Evolutionary conservation across 1,284 basidiomycete species (phyloP), one percentile per base, ranked within the genome.

Genomic region (Trametes sp.): DNA sequence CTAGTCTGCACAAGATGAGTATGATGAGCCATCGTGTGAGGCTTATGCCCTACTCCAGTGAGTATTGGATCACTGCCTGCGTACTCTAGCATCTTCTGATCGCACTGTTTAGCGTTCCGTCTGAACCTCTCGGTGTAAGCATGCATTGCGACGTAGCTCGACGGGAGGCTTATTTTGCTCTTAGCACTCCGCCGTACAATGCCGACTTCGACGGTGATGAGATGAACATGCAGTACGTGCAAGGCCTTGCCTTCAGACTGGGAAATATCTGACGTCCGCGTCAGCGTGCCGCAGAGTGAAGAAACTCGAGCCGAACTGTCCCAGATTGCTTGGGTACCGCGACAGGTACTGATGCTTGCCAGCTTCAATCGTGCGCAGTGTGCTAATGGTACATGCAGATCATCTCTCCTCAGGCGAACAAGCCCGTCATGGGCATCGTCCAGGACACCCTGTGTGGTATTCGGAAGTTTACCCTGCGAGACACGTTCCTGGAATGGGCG

Each of bases 21-120:
- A 99, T 99, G 98, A 99, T 99, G 98, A 95, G 94, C 77, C 98
- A 99, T 81, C 89, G 98, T 44, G 94, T 99, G 54, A 95, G 94
- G 75, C 82, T 99, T 61, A 98, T 99, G 96, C 94, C 95, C 36
- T 99, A 98, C 78, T 99, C 98, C 29, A 99, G 94, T 96, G 74
- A 78, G 93, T 85, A 8, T 31, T 14, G 1, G n/a, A 45, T 56
- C 41, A 11, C 4, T n/a, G 6, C 14, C 2, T 9, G 19, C 21
- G 53, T 53, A 29, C 7, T 26, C 59, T 57, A 44, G 38, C 51
- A 38, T 46, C 84, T 68, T 60, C n/a, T n/a, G n/a, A n/a, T n/a
- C n/a, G n/a, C n/a, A n/a, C n/a, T 58, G 53, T 59, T 5, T 26
- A 93, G 95, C 97, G 62, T 98, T 98, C 83, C 96, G 97, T 65